These are phyloP conservation scores for Blepharisma stoltei DNA, from an alignment of 73 alveolate species.

Conservation along the genomic window DNA sequence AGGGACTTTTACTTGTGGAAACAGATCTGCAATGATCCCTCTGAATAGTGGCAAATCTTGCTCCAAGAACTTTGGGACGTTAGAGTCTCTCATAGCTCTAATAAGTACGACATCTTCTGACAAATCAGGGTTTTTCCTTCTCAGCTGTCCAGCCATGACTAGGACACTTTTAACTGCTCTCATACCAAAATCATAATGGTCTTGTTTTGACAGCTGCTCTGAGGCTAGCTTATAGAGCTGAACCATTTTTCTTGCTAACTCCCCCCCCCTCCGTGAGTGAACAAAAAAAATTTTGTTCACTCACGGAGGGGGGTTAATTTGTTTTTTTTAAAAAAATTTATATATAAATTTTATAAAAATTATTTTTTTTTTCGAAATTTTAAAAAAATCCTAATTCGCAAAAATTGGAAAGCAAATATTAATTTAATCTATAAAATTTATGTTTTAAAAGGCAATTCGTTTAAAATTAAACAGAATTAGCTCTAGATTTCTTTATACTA, in stretches of 20 bases:
- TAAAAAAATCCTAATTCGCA: no score
- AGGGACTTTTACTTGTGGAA: constrained; percentile 86
- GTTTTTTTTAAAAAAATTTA: no score
- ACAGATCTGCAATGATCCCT: constrained; percentile 90
- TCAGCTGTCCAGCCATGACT: constrained; percentile 95
- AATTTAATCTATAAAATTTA: no score
- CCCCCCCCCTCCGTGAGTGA: no score
- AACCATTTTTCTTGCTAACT: constrained; percentile 98
- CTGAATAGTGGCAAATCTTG: constrained; percentile 98
- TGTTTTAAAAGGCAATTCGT: no score
- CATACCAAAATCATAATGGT: constrained; percentile 98
- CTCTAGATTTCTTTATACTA: no score
- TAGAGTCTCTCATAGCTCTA: constrained; percentile 99
- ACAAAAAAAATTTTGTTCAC: no score
- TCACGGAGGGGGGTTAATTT: no score
- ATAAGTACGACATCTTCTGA: constrained; percentile 97
- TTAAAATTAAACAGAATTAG: no score
- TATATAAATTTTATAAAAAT: no score
- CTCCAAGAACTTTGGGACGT: constrained; percentile 98
- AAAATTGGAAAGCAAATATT: no score
- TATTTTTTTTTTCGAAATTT: no score
- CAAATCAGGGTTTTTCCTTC: constrained; percentile 85
- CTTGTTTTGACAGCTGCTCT: constrained; percentile 97
- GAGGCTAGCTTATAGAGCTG: constrained; percentile 89
- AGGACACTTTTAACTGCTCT: constrained; percentile 98